Percentiles rank a stretch among this genome's conserved stretches.
Evolutionary conservation across 1,284 basidiomycete genomes (phyloP).

Genomic region (Cryptococcus hybrid): DNA sequence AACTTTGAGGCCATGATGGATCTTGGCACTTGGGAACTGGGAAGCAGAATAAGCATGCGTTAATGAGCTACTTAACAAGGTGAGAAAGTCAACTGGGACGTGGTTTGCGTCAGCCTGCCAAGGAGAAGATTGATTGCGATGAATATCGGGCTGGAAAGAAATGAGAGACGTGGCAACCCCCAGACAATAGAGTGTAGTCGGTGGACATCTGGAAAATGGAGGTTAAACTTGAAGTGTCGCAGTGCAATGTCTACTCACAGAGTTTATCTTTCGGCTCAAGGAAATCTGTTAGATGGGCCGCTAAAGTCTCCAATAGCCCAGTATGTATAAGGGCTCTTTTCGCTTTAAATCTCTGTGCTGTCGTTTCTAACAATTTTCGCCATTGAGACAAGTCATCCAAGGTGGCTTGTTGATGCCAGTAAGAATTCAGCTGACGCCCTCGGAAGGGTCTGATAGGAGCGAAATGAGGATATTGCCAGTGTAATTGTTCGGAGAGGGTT

Average conservation of each 20-base stretch:
- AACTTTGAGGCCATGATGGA: background rate
- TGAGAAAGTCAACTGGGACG: slow-evolving; percentile 39
- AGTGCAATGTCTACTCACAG: slow-evolving; percentile 10
- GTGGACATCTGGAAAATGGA: slow-evolving; percentile 18
- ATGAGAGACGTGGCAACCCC: slow-evolving; percentile 27
- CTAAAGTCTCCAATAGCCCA: slow-evolving; percentile 41
- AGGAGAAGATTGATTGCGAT: slow-evolving; percentile 25
- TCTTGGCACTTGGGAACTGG: no score
- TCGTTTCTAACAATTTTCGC: slow-evolving; percentile 29
- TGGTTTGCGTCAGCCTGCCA: slow-evolving; percentile 33
- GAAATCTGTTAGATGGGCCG: slow-evolving; percentile 38
- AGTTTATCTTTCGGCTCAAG: slow-evolving; percentile 20
- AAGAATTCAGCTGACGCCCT: slow-evolving; percentile 19
- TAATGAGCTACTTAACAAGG: slow-evolving; percentile 25
- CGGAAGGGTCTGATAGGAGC: slow-evolving; percentile 42
- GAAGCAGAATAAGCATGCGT: slow-evolving; percentile 25
- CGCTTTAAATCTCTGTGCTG: slow-evolving; percentile 37
- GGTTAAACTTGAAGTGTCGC: slow-evolving; percentile 1
- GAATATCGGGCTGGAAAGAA: slow-evolving; percentile 15
- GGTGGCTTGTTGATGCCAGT: slow-evolving; percentile 31
- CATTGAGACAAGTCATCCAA: slow-evolving; percentile 29
- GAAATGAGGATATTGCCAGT: slow-evolving; percentile 41
- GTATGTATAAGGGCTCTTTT: slow-evolving; percentile 38
- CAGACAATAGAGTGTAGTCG: slow-evolving; percentile 40
- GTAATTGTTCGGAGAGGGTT: slow-evolving; percentile 26